Percentiles rank a stretch among this genome's conserved stretches.
Conservation (phyloP, 2,329 filamentous ascomycete genomes). For the Colletotrichum sp. region DNA sequence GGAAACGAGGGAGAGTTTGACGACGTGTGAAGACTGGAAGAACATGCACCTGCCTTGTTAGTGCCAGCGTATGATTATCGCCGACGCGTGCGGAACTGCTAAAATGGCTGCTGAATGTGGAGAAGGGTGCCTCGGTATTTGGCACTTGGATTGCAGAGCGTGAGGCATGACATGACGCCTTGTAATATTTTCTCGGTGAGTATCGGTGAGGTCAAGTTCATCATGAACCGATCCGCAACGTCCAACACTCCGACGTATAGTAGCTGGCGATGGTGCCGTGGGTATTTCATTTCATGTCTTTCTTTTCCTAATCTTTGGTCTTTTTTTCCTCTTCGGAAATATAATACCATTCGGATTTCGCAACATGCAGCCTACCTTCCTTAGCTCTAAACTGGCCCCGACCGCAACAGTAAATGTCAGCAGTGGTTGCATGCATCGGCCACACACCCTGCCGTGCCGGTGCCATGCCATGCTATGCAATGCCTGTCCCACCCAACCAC, state of each 20-base stretch:
- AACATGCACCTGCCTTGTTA: background rate
- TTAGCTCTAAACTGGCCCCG: background rate
- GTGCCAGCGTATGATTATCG: background rate
- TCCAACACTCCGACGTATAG: background rate
- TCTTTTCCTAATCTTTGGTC: background rate
- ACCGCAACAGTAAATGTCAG: background rate
- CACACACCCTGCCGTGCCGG: background rate
- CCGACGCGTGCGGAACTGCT: background rate
- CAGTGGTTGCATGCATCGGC: background rate
- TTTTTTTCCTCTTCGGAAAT: background rate
- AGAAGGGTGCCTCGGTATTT: background rate
- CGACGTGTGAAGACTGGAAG: conserved; percentile 16
- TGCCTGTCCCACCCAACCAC: background rate
- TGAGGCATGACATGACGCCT: background rate
- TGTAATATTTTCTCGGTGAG: background rate
- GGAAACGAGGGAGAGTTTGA: conserved; percentile 12
- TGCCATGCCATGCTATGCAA: background rate
- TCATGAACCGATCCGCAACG: background rate
- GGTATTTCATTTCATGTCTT: background rate
- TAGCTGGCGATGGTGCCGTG: background rate
- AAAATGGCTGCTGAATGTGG: background rate
- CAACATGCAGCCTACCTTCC: background rate
- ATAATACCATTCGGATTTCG: background rate
- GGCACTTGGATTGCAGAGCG: background rate
- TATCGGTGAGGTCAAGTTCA: background rate